phyloP scores from a whole-genome alignment of 2,329 filamentous ascomycete genomes.

The Chaetothyriales sp. region DNA sequence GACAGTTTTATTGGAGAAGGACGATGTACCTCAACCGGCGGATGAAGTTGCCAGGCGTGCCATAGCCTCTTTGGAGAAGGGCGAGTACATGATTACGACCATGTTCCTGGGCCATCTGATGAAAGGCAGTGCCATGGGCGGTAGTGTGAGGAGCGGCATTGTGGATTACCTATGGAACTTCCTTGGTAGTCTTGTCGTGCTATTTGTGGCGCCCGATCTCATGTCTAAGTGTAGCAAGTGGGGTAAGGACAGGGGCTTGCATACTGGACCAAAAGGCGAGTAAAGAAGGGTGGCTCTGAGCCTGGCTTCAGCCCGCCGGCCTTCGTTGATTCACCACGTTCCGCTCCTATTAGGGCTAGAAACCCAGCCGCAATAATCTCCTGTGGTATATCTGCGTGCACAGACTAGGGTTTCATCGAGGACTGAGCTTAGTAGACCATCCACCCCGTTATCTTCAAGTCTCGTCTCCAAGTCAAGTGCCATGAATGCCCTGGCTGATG shows the following conservation, averaged over 20 bases:
- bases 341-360: no score
- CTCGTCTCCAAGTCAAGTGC: constrained; percentile 8
- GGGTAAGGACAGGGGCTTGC: constrained; percentile 39
- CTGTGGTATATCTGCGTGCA: no score
- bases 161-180: constrained; percentile 43
- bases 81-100: constrained; percentile 66
- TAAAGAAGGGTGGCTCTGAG: neutral
- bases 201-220: constrained; percentile 45
- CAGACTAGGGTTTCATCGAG: neutral
- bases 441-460: neutral
- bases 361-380: no score
- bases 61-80: constrained; percentile 63
- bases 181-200: constrained; percentile 40
- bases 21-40: constrained; percentile 66
- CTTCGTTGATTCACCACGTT: neutral
- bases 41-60: constrained; percentile 60
- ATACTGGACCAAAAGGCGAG: neutral
- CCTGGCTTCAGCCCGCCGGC: no score
- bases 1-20: constrained; percentile 64
- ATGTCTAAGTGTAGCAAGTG: constrained; percentile 43
- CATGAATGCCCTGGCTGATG: constrained; percentile 10
- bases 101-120: constrained; percentile 59
- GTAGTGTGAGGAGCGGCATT: constrained; percentile 37
- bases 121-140: constrained; percentile 46
- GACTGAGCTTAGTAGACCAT: neutral